These are phyloP conservation scores for Agarophyton chilense DNA, from an alignment of 23 red algal genomes.

Conservation along the genomic window DNA sequence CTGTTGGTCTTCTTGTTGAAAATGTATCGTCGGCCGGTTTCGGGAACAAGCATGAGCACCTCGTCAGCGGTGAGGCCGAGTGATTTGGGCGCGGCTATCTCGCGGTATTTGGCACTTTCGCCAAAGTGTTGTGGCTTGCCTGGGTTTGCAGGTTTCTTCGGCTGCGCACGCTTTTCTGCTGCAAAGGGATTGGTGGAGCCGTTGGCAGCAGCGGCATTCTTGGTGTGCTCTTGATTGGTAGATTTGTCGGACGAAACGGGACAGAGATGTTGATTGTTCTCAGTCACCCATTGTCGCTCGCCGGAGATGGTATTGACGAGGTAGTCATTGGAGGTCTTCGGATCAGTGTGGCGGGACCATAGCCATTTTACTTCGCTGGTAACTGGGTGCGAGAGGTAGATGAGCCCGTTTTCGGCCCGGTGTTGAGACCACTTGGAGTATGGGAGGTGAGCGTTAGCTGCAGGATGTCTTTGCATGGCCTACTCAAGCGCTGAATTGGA, in stretches of 20 bases:
- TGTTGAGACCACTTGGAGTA: constrained; percentile 71
- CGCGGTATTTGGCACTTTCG: constrained; percentile 1
- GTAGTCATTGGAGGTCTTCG: constrained; percentile 54
- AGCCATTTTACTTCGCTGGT: constrained; percentile 73
- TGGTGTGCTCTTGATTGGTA: background rate
- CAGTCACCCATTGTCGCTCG: constrained; percentile 65
- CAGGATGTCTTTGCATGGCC: constrained; percentile 4
- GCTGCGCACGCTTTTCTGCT: background rate
- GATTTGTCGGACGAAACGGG: constrained; percentile 14
- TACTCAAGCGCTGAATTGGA: background rate
- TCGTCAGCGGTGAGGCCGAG: constrained; percentile 51
- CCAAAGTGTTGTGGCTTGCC: background rate
- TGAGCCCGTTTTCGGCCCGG: constrained; percentile 63
- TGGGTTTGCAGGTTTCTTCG: background rate
- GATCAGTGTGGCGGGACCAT: constrained; percentile 60
- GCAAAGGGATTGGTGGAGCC: constrained; percentile 6
- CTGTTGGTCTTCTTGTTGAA: constrained; percentile 64
- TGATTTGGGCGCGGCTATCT: constrained; percentile 45
- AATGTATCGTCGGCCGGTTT: constrained; percentile 62
- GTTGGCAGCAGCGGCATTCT: background rate
- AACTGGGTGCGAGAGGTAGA: constrained; percentile 67
- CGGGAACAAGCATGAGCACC: constrained; percentile 60
- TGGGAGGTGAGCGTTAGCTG: constrained; percentile 23
- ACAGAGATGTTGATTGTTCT: constrained; percentile 63
- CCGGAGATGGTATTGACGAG: constrained; percentile 75